Conservation (phyloP, 2,329 filamentous ascomycete genomes). For the Microdochium nivale region DNA sequence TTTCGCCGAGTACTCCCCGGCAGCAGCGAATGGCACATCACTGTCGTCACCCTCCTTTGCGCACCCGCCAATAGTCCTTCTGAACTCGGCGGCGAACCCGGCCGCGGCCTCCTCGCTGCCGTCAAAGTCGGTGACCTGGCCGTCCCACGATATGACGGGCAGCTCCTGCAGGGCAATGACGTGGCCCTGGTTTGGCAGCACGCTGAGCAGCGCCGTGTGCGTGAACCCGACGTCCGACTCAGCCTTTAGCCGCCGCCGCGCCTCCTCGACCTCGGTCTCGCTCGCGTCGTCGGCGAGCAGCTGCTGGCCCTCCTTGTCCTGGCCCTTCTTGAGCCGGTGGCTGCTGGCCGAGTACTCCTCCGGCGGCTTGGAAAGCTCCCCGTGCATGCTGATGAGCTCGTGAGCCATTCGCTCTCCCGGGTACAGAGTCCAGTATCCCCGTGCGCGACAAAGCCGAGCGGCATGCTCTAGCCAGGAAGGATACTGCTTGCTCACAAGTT, state of each 20-base stretch:
- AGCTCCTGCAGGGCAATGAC: slow-evolving; percentile 36
- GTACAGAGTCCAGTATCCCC: slow-evolving; percentile 74
- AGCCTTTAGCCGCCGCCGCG: slow-evolving; percentile 12
- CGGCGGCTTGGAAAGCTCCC: slow-evolving; percentile 62
- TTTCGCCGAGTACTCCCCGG: slow-evolving; percentile 29
- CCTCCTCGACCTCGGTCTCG: slow-evolving; percentile 14
- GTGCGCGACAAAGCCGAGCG: slow-evolving; percentile 64
- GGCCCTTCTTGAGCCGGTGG: slow-evolving; percentile 5
- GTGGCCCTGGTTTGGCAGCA: slow-evolving; percentile 32
- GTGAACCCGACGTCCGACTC: slow-evolving; percentile 28
- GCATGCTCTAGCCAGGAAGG: slow-evolving; percentile 47
- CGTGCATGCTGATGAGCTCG: slow-evolving; percentile 65
- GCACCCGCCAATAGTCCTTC: slow-evolving; percentile 60
- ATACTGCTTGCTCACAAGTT: slow-evolving; percentile 25
- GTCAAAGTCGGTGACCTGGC: slow-evolving; percentile 31
- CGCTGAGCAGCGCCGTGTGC: slow-evolving; percentile 39
- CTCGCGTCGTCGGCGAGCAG: slow-evolving; percentile 16
- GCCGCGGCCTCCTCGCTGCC: slow-evolving; percentile 34
- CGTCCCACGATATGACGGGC: slow-evolving; percentile 58
- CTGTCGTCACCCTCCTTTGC: slow-evolving; percentile 18
- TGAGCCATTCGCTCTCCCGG: slow-evolving; percentile 49
- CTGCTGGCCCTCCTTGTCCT: slow-evolving; percentile 9
- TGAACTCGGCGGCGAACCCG: slow-evolving; percentile 51
- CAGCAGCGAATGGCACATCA: slow-evolving; percentile 16
- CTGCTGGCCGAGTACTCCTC: slow-evolving; percentile 48